Percentiles rank a stretch among this genome's conserved stretches.
Evolutionary conservation across 2,329 filamentous ascomycete species (phyloP).

Genomic region (Microascus cirrosus): DNA sequence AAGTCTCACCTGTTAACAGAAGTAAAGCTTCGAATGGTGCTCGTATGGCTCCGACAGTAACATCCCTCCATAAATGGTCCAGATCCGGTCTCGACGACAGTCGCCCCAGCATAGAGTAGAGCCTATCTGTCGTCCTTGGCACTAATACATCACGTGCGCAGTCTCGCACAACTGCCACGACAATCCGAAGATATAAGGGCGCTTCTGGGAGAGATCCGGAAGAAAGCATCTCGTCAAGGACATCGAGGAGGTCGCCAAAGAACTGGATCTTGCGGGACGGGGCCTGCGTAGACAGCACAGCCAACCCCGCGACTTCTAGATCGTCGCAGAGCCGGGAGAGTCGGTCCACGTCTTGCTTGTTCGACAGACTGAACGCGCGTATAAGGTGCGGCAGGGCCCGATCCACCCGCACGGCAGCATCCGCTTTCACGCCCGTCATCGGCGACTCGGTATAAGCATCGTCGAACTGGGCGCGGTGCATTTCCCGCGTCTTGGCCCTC

Average conservation of each 20-base stretch:
- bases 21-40: background rate
- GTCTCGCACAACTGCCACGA: background rate
- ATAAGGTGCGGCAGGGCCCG: conserved; percentile 35
- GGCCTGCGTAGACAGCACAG: background rate
- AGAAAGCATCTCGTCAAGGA: background rate
- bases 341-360: conserved; percentile 34
- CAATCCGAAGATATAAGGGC: background rate
- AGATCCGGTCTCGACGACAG: background rate
- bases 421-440: conserved; percentile 9
- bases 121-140: background rate
- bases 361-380: conserved; percentile 32
- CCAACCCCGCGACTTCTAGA: conserved; percentile 16
- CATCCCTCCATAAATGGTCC: background rate
- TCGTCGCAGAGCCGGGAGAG: conserved; percentile 34
- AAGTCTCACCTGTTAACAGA: background rate
- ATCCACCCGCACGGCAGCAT: conserved; percentile 22
- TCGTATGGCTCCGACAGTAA: background rate
- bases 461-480: conserved; percentile 54
- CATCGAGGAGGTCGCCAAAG: background rate
- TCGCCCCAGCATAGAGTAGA: background rate
- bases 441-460: conserved; percentile 32
- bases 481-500: conserved; percentile 45
- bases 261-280: background rate
- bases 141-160: background rate
- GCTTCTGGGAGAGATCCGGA: background rate